These are phyloP conservation scores for Aspergillus olivimuriae DNA, from an alignment of 495 filamentous ascomycete genomes.

Conservation along the genomic window DNA sequence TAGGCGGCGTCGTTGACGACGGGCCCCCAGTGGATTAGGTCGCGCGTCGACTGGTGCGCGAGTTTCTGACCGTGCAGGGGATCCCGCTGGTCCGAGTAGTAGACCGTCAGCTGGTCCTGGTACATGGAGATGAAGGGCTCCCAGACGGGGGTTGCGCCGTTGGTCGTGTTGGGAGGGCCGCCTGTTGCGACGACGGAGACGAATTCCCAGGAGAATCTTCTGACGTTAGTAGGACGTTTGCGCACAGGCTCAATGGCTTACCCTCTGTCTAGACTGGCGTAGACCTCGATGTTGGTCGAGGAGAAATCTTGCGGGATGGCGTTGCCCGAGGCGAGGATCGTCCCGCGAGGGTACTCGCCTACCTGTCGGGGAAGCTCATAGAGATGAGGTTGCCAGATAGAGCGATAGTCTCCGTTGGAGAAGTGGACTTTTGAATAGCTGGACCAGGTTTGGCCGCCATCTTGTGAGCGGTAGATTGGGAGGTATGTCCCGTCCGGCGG, in stretches of 20 bases:
- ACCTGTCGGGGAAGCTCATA: conserved; percentile 1
- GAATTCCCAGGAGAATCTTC: too few species aligned
- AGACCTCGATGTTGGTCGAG: conserved; percentile 1
- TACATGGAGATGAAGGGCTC: conserved; percentile 3
- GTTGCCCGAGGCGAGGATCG: conserved; percentile 2
- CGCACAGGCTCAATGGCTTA: not conserved
- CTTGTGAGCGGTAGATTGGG: not conserved
- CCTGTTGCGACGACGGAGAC: conserved; percentile 1
- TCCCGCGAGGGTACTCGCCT: not conserved
- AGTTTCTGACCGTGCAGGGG: conserved; percentile 3
- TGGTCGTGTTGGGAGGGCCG: not conserved
- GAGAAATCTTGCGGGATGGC: not conserved
- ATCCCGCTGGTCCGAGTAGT: conserved; percentile 8
- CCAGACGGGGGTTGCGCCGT: not conserved
- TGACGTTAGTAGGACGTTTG: too few species aligned
- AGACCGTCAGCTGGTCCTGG: not conserved
- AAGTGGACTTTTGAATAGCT: not conserved
- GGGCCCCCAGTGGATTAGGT: not conserved
- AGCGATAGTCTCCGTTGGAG: not conserved
- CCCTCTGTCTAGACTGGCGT: not conserved
- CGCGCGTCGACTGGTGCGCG: conserved; percentile 1
- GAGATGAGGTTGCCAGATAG: conserved; percentile 3
- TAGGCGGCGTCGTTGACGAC: not conserved
- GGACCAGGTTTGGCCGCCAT: conserved; percentile 4
- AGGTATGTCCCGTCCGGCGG: too few species aligned